phyloP scores from a whole-genome alignment of 345 rosid genomes.

The Eucalyptus pumila region DNA sequence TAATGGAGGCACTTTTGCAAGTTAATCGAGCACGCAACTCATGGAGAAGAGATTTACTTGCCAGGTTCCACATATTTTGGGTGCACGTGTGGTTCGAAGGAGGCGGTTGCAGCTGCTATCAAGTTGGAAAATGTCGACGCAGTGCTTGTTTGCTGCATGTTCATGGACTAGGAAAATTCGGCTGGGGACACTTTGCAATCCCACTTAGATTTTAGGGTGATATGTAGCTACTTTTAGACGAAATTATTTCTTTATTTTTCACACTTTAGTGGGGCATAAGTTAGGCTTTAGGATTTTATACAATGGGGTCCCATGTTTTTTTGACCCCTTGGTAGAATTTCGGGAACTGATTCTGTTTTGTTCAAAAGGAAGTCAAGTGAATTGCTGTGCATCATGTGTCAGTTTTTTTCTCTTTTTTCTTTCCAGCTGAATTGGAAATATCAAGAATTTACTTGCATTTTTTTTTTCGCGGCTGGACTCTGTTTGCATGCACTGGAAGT shows the following conservation, averaged over 20 bases:
- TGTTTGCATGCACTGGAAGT: not conserved
- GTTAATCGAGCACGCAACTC: not conserved
- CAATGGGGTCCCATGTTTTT: not conserved
- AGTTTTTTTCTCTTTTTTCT: not conserved
- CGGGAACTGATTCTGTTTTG: not conserved
- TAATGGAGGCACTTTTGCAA: not conserved
- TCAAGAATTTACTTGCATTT: not conserved
- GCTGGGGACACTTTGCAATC: not conserved
- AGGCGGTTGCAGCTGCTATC: not conserved
- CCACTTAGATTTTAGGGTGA: not conserved
- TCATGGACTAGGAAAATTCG: not conserved
- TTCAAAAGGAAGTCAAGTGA: not conserved
- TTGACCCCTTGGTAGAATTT: not conserved
- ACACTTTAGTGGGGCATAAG: not conserved
- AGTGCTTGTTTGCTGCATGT: not conserved
- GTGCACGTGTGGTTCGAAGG: not conserved
- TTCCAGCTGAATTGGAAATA: not conserved
- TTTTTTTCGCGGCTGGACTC: not conserved
- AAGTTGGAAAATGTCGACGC: not conserved
- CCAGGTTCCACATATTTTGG: not conserved
- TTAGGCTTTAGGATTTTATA: not conserved
- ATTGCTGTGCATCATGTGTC: not conserved
- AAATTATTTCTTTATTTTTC: not conserved
- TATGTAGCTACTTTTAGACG: not conserved
- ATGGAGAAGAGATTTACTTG: not conserved